These are phyloP conservation scores for Mycena haematopus DNA, from an alignment of 768 basidiomycete genomes.

Conservation along the genomic window DNA sequence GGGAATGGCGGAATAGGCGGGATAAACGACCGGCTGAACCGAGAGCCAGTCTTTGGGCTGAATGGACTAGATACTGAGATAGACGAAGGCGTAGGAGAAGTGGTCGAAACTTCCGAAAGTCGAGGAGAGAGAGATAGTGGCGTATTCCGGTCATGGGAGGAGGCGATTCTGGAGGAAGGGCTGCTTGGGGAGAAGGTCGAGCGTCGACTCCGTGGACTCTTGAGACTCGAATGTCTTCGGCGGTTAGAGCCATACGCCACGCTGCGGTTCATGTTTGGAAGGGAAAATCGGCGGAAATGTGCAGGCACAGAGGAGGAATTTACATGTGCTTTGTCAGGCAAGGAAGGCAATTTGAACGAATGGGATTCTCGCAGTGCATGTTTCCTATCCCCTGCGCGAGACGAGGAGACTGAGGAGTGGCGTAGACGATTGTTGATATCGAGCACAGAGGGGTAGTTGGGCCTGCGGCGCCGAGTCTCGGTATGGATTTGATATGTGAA, in stretches of 20 bases:
- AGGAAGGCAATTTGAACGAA: slow-evolving; percentile 30
- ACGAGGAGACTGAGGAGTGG: slow-evolving; percentile 15
- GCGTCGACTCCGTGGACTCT: slow-evolving; percentile 31
- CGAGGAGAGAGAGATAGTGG: slow-evolving; percentile 31
- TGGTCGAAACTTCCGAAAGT: slow-evolving; percentile 5
- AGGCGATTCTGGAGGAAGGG: slow-evolving; percentile 35
- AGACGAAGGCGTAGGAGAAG: slow-evolving; percentile 11
- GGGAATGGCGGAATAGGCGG: slow-evolving; percentile 25
- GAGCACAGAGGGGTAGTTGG: slow-evolving; percentile 30
- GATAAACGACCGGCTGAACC: slow-evolving; percentile 26
- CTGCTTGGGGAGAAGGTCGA: slow-evolving; percentile 28
- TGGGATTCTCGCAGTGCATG: slow-evolving; percentile 19
- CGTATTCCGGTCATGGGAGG: slow-evolving; percentile 24
- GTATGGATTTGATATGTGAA: slow-evolving; percentile 31
- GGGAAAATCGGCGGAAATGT: slow-evolving; percentile 38
- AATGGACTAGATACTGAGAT: slow-evolving; percentile 13
- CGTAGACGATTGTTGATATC: slow-evolving; percentile 27
- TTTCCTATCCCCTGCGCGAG: slow-evolving; percentile 6
- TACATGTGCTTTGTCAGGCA: slow-evolving; percentile 28
- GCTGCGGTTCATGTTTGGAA: slow-evolving; percentile 34
- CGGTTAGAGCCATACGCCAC: slow-evolving; percentile 25
- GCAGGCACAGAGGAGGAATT: background rate
- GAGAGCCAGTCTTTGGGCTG: slow-evolving; percentile 18
- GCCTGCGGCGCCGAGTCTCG: slow-evolving; percentile 28
- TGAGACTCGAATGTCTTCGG: slow-evolving; percentile 36